Percentiles rank a stretch among this genome's conserved stretches.
These are phyloP conservation scores for Debaryomyces sp. DNA, from an alignment of 1,139 yeast genomes.

Conservation along the genomic window DNA sequence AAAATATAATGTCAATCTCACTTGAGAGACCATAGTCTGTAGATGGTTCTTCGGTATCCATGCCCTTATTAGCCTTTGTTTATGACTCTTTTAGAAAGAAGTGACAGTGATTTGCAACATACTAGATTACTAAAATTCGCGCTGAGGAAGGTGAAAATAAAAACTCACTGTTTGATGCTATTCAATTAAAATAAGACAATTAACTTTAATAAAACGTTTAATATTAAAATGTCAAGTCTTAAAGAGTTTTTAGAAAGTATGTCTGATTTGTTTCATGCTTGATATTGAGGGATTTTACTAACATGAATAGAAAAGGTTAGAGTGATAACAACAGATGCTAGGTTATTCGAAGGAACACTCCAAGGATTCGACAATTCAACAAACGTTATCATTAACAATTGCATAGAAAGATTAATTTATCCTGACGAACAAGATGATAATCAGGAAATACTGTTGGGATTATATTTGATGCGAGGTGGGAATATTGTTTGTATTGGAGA, in stretches of 20 bases:
- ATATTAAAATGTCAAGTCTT: constrained; percentile 35
- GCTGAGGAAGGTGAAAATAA: constrained; percentile 1
- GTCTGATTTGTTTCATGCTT: constrained; percentile 17
- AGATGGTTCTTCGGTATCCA: constrained; percentile 7
- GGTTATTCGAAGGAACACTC: constrained; percentile 68
- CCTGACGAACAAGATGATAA: constrained; percentile 49
- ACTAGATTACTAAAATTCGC: constrained; percentile 1
- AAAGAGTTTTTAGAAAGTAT: constrained; percentile 41
- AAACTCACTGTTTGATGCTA: neutral
- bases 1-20: constrained; percentile 7
- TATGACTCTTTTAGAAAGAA: neutral
- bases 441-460: constrained; percentile 56
- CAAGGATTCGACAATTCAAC: constrained; percentile 85
- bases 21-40: constrained; percentile 10
- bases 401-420: constrained; percentile 57
- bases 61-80: neutral
- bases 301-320: constrained; percentile 56
- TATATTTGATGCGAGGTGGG: constrained; percentile 79
- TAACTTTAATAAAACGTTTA: neutral
- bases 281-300: constrained; percentile 24
- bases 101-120: constrained; percentile 1
- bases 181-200: neutral
- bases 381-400: constrained; percentile 63
- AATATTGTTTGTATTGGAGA: constrained; percentile 78
- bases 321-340: constrained; percentile 83